These are phyloP conservation scores for Populus hybrid DNA, from an alignment of 441 rosid genomes.

Conservation along the genomic window DNA sequence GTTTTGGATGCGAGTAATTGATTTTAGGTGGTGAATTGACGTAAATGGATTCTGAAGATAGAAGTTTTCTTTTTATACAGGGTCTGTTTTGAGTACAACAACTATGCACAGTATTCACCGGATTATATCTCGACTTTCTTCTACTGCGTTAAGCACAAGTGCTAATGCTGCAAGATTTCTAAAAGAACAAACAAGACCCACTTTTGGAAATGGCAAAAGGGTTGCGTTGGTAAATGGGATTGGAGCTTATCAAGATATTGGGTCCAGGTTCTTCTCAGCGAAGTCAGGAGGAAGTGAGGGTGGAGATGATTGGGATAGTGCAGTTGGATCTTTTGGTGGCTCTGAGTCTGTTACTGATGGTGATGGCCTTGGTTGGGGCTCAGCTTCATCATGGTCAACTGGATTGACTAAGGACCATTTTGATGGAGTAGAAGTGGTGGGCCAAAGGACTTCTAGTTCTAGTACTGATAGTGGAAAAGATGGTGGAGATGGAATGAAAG, in stretches of 20 bases:
- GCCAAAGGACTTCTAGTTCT: constrained; percentile 24
- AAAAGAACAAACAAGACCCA: constrained; percentile 19
- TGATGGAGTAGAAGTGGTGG: constrained; percentile 55
- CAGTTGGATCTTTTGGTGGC: constrained; percentile 34
- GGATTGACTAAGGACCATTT: constrained; percentile 84
- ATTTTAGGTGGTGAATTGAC: neutral
- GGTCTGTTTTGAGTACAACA: constrained; percentile 1
- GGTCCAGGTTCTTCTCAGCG: constrained; percentile 35
- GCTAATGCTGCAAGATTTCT: constrained; percentile 23
- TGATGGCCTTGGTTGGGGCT: constrained; percentile 59
- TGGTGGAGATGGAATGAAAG: constrained; percentile 27
- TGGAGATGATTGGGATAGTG: constrained; percentile 35
- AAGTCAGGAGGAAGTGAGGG: constrained; percentile 39
- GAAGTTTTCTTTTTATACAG: neutral
- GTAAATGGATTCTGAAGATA: neutral
- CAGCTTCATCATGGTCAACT: constrained; percentile 73
- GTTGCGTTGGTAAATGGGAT: constrained; percentile 19
- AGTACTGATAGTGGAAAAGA: constrained; percentile 17
- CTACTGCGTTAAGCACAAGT: constrained; percentile 29
- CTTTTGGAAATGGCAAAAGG: constrained; percentile 1
- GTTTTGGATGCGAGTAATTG: neutral
- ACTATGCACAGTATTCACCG: constrained; percentile 46
- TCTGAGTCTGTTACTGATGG: constrained; percentile 21
- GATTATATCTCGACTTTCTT: constrained; percentile 39
- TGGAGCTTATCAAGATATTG: constrained; percentile 9